phyloP scores from a whole-genome alignment of 257 asterid species.

The Lithospermum erythrorhizon region DNA sequence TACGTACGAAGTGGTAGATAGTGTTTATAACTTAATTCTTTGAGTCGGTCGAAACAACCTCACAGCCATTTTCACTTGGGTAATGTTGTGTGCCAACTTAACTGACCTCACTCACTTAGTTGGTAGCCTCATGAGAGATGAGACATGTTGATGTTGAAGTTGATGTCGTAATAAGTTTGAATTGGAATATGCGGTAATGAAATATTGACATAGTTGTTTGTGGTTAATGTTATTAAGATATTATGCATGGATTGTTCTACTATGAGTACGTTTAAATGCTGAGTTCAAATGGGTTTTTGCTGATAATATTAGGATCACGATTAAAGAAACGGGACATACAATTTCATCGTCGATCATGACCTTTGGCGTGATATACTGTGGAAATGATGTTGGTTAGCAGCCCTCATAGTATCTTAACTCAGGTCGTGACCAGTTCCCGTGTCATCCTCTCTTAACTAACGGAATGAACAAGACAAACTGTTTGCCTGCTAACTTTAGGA shows the following conservation, averaged over 20 bases:
- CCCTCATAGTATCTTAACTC: slow-evolving; percentile 24
- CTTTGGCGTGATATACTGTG: slow-evolving; percentile 62
- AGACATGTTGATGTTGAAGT: too few relatives aligned
- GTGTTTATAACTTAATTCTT: too few relatives aligned
- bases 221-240: neutral
- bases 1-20: too few relatives aligned
- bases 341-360: slow-evolving; percentile 37
- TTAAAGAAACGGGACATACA: slow-evolving; percentile 37
- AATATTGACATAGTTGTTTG: neutral
- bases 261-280: too few relatives aligned
- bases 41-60: too few relatives aligned
- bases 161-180: too few relatives aligned
- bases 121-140: too few relatives aligned
- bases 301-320: too few relatives aligned
- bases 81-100: too few relatives aligned
- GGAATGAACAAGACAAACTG: slow-evolving; percentile 44
- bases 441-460: slow-evolving; percentile 54
- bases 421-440: slow-evolving; percentile 72
- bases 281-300: too few relatives aligned
- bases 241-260: neutral
- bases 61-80: too few relatives aligned
- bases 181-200: neutral
- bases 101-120: too few relatives aligned
- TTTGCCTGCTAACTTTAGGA: slow-evolving; percentile 61
- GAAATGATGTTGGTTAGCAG: slow-evolving; percentile 43